phyloP scores from a whole-genome alignment of 768 basidiomycete genomes.

The Grammothele lineata region DNA sequence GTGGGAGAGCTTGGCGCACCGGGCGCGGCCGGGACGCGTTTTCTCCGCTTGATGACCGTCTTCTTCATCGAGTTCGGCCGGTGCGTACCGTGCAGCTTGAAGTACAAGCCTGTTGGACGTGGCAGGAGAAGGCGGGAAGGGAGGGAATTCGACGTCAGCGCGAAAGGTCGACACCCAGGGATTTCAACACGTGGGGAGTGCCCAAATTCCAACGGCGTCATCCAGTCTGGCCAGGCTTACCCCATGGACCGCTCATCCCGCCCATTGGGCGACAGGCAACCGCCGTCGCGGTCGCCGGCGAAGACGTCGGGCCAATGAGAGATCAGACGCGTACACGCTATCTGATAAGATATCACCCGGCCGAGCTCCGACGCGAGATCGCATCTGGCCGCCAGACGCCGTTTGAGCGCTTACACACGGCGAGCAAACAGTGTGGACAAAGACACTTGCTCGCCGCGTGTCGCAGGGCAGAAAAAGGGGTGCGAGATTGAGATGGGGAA shows the following conservation, averaged over 20 bases:
- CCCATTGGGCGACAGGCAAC: too few relatives aligned
- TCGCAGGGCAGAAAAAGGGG: slow-evolving; percentile 6
- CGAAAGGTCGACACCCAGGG: slow-evolving; percentile 2
- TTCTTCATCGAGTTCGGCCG: slow-evolving; percentile 99
- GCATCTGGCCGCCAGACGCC: slow-evolving; percentile 2
- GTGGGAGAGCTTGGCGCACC: slow-evolving; percentile 33
- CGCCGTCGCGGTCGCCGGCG: too few relatives aligned
- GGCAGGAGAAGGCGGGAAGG: not conserved
- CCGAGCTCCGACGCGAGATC: slow-evolving; percentile 22
- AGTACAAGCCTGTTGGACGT: slow-evolving; percentile 77
- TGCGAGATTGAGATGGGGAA: slow-evolving; percentile 22
- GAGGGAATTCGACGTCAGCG: slow-evolving; percentile 3
- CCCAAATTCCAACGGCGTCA: not conserved
- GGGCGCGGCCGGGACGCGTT: slow-evolving; percentile 87
- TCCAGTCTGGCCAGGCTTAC: not conserved
- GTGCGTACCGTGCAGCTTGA: slow-evolving; percentile 96
- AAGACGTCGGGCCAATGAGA: slow-evolving; percentile 7
- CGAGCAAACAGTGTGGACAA: slow-evolving; percentile 1
- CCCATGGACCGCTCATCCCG: too few relatives aligned
- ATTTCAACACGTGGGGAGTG: not conserved
- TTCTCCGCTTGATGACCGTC: slow-evolving; percentile 96
- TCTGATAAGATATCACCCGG: slow-evolving; percentile 36
- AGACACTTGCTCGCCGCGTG: not conserved
- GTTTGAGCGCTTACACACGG: not conserved
- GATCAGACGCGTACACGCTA: slow-evolving; percentile 18